Percentiles rank a stretch among this genome's conserved stretches.
phyloP scores from a whole-genome alignment of 768 basidiomycete genomes.

The Serendipita sp. region DNA sequence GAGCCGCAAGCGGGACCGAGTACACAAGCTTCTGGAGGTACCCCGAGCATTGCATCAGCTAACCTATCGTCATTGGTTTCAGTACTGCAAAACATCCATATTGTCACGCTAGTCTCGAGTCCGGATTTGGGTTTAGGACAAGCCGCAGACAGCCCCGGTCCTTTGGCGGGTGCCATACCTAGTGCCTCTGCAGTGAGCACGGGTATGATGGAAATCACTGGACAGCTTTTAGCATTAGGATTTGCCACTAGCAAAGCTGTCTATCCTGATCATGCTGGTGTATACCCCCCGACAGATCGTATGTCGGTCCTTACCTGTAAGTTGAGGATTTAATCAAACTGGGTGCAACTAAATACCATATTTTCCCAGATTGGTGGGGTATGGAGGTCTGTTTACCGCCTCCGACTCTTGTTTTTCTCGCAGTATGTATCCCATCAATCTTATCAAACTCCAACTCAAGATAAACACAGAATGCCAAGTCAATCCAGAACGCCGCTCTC shows the following conservation, averaged over 20 bases:
- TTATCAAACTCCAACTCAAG: background rate
- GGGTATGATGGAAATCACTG: slow-evolving; percentile 55
- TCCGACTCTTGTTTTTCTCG: slow-evolving; percentile 44
- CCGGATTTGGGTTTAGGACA: slow-evolving; percentile 59
- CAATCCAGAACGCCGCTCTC: slow-evolving; percentile 44
- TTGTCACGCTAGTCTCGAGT: slow-evolving; percentile 41
- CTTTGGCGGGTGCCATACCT: slow-evolving; percentile 56
- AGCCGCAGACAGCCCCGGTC: slow-evolving; percentile 36
- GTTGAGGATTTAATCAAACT: slow-evolving; percentile 15
- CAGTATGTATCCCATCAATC: slow-evolving; percentile 21
- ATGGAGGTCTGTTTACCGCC: slow-evolving; percentile 62
- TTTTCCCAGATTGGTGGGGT: slow-evolving; percentile 71
- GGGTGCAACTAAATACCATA: background rate
- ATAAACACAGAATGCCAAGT: slow-evolving; percentile 32
- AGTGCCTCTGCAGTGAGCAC: slow-evolving; percentile 53
- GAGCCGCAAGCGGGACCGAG: background rate
- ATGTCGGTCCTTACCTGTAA: slow-evolving; percentile 66
- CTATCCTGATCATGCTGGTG: slow-evolving; percentile 48
- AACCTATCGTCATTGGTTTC: slow-evolving; percentile 33
- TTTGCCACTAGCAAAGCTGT: slow-evolving; percentile 55
- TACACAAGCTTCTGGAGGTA: background rate
- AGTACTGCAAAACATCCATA: slow-evolving; percentile 40
- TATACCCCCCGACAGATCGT: slow-evolving; percentile 55
- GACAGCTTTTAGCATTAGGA: slow-evolving; percentile 60
- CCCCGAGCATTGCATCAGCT: slow-evolving; percentile 25